Base-by-base conservation (phyloP, 2,329 filamentous ascomycete genomes). In the Fusarium goolgardi region DNA sequence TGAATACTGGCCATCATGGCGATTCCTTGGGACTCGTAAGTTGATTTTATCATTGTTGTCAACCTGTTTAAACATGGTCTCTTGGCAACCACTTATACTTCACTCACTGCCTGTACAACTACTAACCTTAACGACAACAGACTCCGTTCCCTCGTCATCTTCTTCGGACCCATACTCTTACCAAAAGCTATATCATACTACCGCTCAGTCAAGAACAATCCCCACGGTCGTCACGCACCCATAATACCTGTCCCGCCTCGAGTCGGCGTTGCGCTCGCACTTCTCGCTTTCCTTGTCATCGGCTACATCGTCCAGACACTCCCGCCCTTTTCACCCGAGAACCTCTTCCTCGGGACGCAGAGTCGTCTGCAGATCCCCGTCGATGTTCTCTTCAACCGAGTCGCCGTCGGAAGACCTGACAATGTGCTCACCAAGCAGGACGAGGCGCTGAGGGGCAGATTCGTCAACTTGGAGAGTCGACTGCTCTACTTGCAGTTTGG, bases 401-500 rank as follows among this genome's bases (percentile, higher is more conserved):
- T 98, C 12, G 79, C 84, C 6, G 78, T 84, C 3, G 75, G 90
- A 2, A 86, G 90, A 0, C 81, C 85, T 1, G 70, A 70, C 35
- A 71, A 72, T 40, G 69, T 71, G 12, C 82, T 92, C 4, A 90
- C 87, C 0, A 66, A 79, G 0, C 62, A 77, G 15, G 94, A 98
- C 79, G 82, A 87, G 51, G 79, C 84, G 25, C 84, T 98, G 12
- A 86, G 88, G 53, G 80, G 82, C 27, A 90, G 90, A 71, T 89
- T 98, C 75, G 85, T 88, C 70, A 90, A 86, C 63, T 81, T 90
- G 55, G 89, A 93, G 69, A 91, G 90, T 47, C 86, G 92, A 55
- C 85, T 96, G 61, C 83, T 97, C 10, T 98, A 97, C 80, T 84
- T 96, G 53, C 89, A 91, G 61, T 96, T 89, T 79, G 96, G 96